Base-by-base conservation (phyloP, 352 stramenopile species). In the Thalassiosira ordinaria region DNA sequence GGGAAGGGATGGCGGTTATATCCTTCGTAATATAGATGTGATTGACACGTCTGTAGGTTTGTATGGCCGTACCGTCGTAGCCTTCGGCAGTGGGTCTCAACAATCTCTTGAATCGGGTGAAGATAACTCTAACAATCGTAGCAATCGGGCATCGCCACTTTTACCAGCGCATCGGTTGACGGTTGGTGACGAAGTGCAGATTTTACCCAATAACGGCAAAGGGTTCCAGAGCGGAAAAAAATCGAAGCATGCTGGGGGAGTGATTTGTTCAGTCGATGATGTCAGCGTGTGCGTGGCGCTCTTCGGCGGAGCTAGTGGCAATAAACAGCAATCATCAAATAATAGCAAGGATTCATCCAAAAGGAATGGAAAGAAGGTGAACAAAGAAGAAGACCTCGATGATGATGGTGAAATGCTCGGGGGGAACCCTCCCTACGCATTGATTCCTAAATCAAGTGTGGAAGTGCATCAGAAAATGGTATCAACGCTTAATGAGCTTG, bases 141-240 rank as follows among this genome's bases (percentile, higher is more conserved):
- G 52, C 2, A 53, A 9, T 11, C 55, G 22, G 13, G 9, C 24
- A 44, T 52, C 31, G 20, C 33, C 29, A 11, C 46, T 90, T 37
- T 73, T 94, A 29, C 83, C 74, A 47, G 78, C 87, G 6, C 89
- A 94, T 85, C 78, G 85, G 29, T 89, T 94, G 53, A 91, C 87
- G 22, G 85, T 89, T 1, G 89, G 89, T n/a, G 87, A 94, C 72
- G 89, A 94, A 71, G 85, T 94, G 9, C 74, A 92, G 83, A 88
- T 94, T 67, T 66, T 84, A 46, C 66, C 78, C 11, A 86, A 80
- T n/a, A 86, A 83, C 68, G 77, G 68, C 18, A 81, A 76, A 56
- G 49, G 39, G 26, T 66, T 57, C 35, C 67, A 66, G 18, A 41
- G 20, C 16, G 55, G 37, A 14, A 74, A 55, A 20, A 73, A 77